Percentiles rank a stretch among this genome's conserved stretches.
These are phyloP conservation scores for Calonectria montana DNA, from an alignment of 2,329 filamentous ascomycete species.

Conservation along the genomic window DNA sequence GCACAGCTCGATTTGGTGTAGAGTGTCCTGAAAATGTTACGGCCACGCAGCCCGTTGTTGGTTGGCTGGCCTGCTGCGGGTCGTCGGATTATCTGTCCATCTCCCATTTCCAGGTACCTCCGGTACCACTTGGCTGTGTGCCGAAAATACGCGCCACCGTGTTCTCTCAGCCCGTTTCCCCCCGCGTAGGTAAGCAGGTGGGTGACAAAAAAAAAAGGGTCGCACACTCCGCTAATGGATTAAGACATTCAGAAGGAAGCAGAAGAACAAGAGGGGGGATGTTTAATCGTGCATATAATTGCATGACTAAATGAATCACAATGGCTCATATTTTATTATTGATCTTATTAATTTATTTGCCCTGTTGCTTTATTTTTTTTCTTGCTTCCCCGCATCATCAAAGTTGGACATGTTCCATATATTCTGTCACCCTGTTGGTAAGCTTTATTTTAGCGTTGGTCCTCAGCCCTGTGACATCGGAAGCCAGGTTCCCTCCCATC, in stretches of 20 bases:
- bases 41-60: slow-evolving; percentile 44
- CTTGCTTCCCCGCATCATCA: neutral
- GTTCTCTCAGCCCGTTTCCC: slow-evolving; percentile 45
- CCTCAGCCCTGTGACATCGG: slow-evolving; percentile 8
- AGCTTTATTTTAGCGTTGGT: slow-evolving; percentile 24
- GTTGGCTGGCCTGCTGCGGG: slow-evolving; percentile 35
- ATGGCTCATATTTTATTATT: neutral
- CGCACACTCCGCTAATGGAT: neutral
- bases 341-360: no score
- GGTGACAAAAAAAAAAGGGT: neutral
- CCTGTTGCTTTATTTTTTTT: no score
- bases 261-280: neutral
- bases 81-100: slow-evolving; percentile 49
- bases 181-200: neutral
- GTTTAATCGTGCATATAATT: neutral
- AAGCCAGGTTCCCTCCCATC: neutral
- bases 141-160: slow-evolving; percentile 46
- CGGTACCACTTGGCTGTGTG: slow-evolving; percentile 8
- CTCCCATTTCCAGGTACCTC: slow-evolving; percentile 32
- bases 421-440: slow-evolving; percentile 29
- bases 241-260: neutral
- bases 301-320: neutral
- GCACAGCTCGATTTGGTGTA: slow-evolving; percentile 27
- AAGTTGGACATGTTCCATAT: slow-evolving; percentile 18
- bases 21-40: slow-evolving; percentile 44